A percentile compares a stretch with the other conserved stretches of the same genome.
phyloP scores from a whole-genome alignment of 371 early-diverging fungal genomes.

The Mucor saturninus region DNA sequence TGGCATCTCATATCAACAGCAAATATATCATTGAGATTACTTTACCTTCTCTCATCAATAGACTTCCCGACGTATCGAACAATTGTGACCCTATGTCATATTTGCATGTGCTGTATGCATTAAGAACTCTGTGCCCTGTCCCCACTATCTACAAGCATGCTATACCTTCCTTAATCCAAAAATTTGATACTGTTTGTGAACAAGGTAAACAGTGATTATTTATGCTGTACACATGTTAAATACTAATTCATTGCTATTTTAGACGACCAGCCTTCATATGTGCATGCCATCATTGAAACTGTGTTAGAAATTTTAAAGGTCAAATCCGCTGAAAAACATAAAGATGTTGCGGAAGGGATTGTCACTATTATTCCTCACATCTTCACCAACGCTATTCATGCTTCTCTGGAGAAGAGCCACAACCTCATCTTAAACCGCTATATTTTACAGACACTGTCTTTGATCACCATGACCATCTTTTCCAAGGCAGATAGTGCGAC shows the following conservation, averaged over 20 bases:
- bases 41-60: conserved; percentile 37
- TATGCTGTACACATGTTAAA: no score
- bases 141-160: conserved; percentile 36
- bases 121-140: conserved; percentile 32
- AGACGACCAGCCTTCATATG: conserved; percentile 41
- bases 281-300: conserved; percentile 48
- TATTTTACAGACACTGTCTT: conserved; percentile 45
- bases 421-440: conserved; percentile 35
- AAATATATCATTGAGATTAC: conserved; percentile 39
- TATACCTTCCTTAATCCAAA: conserved; percentile 34
- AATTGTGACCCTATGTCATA: conserved; percentile 24
- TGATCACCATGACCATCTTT: conserved; percentile 53
- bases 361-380: conserved; percentile 51
- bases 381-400: conserved; percentile 46
- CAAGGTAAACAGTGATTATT: conserved; percentile 24
- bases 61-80: conserved; percentile 28
- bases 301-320: conserved; percentile 47
- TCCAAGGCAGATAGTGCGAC: conserved; percentile 42
- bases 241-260: neutral
- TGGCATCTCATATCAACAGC: conserved; percentile 28
- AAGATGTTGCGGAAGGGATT: conserved; percentile 54
- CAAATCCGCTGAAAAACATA: conserved; percentile 48
- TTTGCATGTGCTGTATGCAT: conserved; percentile 28
- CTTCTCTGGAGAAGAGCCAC: conserved; percentile 37
- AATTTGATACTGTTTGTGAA: conserved; percentile 41